Evolutionary conservation across 208 protist species (phyloP), one percentile per base, ranked within the genome.

Genomic region (Leishmania braziliensis): DNA sequence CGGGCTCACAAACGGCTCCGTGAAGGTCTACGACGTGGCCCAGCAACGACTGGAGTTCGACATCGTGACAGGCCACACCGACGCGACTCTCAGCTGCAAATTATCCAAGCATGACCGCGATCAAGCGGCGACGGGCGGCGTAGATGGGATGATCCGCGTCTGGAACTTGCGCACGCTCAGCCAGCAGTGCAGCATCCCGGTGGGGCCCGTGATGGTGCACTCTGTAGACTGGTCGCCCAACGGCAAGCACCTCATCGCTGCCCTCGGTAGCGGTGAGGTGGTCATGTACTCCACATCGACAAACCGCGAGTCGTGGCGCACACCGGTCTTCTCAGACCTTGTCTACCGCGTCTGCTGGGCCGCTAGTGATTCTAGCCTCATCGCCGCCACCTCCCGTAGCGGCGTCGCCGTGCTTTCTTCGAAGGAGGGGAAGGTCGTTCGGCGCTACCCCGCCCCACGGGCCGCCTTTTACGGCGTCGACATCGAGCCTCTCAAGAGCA

Each of bases 91-190:
- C 65, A 82, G 86, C 77, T 97, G 92, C 81, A 76, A 78, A 36
- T 86, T 98, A 71, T 86, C 94, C 5, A 85, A 91, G 51, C 86
- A 93, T 75, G 92, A 98, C 86, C 85, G 88, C 58, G 91, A 98
- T 77, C 78, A 93, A 54, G 81, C 94, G 12, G 96, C 97, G 36
- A 92, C 95, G 10, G 76, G 85, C 51, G 91, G 95, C 54, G 92
- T 86, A 20, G 96, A 99, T 73, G 95, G 95, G 18, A 90, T 77
- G n/a, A 85, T 98, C 53, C 88, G 90, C n/a, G 80, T 99, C 36
- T 98, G 95, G 93, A 95, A 95, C 70, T 81, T 93, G 76, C 85
- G 85, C 43, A 89, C 83, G 75, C 84, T 95, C 75, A 60, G 76
- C 63, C 80, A 93, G 50, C 81, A 88, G 60, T 80, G 88, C 85